Evolutionary conservation across 305 asterid species (phyloP).

Genomic region (Fraxinus albicans): DNA sequence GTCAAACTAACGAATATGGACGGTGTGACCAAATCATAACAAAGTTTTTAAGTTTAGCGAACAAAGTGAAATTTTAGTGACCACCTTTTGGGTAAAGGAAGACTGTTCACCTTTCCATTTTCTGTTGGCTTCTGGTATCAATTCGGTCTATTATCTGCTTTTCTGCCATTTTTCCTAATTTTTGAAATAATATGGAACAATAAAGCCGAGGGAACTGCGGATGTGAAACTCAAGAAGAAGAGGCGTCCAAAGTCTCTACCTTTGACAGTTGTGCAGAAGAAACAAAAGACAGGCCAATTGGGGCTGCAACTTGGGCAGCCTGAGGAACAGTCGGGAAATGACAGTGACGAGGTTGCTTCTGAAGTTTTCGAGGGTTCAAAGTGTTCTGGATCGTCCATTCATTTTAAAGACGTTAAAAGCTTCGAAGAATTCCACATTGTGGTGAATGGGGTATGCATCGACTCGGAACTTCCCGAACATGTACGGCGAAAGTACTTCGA

Average conservation of each 20-base stretch:
- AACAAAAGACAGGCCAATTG: constrained; percentile 35
- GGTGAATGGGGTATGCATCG: constrained; percentile 70
- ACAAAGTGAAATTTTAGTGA: not conserved
- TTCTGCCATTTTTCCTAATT: not conserved
- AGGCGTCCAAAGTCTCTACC: constrained; percentile 69
- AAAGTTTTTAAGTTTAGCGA: not conserved
- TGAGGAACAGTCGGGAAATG: constrained; percentile 77
- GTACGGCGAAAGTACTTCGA: constrained; percentile 60
- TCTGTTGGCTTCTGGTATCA: not conserved
- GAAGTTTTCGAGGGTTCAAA: constrained; percentile 73
- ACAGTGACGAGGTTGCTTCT: constrained; percentile 85
- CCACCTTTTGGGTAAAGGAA: not conserved
- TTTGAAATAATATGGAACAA: not conserved
- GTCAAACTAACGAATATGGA: not conserved
- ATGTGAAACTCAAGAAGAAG: constrained; percentile 34
- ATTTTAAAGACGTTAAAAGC: constrained; percentile 55
- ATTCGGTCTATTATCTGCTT: not conserved
- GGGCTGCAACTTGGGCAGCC: constrained; percentile 36
- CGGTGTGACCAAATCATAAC: not conserved
- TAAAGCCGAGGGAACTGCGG: constrained; percentile 41
- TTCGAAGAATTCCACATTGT: constrained; percentile 70
- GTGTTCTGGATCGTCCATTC: constrained; percentile 36
- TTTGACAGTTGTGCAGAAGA: constrained; percentile 51
- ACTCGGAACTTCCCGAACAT: constrained; percentile 75
- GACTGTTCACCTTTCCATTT: not conserved